Percentiles rank a stretch among this genome's conserved stretches.
Evolutionary conservation across 2,329 filamentous ascomycete genomes (phyloP).

Genomic region (Stylonectria norvegica): DNA sequence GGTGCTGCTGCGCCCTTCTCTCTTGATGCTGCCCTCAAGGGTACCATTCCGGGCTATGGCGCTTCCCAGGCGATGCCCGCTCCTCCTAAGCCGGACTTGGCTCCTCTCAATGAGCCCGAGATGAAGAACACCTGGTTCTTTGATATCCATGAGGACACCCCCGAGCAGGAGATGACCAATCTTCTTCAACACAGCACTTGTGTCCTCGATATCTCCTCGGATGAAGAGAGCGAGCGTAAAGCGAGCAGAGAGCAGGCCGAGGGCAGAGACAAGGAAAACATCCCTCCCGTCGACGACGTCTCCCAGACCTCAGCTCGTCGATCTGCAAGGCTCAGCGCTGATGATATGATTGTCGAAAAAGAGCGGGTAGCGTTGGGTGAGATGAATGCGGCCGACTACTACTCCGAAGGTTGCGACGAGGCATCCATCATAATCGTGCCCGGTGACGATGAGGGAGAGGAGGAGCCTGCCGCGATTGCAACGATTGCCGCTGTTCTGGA

Average conservation of each 20-base stretch:
- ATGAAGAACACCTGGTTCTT: slow-evolving; percentile 77
- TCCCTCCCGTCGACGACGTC: slow-evolving; percentile 68
- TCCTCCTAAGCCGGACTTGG: slow-evolving; percentile 24
- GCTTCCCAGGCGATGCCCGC: slow-evolving; percentile 33
- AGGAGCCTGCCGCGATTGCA: slow-evolving; percentile 7
- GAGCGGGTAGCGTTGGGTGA: slow-evolving; percentile 63
- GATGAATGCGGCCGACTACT: slow-evolving; percentile 65
- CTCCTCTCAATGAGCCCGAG: slow-evolving; percentile 41
- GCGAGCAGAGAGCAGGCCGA: slow-evolving; percentile 51
- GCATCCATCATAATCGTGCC: slow-evolving; percentile 59
- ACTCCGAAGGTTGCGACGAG: slow-evolving; percentile 62
- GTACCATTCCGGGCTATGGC: slow-evolving; percentile 64
- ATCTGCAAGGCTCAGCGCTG: slow-evolving; percentile 30
- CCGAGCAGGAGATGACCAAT: slow-evolving; percentile 87
- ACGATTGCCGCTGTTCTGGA: neutral
- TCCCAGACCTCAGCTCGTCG: slow-evolving; percentile 52
- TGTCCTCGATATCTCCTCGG: slow-evolving; percentile 82
- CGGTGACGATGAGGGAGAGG: slow-evolving; percentile 53
- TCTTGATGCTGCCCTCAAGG: slow-evolving; percentile 77
- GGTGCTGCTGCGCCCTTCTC: slow-evolving; percentile 68
- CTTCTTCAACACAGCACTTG: slow-evolving; percentile 88
- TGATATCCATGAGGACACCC: slow-evolving; percentile 88
- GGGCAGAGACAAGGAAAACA: slow-evolving; percentile 84
- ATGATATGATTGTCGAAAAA: slow-evolving; percentile 61
- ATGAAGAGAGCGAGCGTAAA: slow-evolving; percentile 68